These are phyloP conservation scores for Emmonsiellopsis sp. DNA, from an alignment of 2,329 filamentous ascomycete species.

Conservation along the genomic window DNA sequence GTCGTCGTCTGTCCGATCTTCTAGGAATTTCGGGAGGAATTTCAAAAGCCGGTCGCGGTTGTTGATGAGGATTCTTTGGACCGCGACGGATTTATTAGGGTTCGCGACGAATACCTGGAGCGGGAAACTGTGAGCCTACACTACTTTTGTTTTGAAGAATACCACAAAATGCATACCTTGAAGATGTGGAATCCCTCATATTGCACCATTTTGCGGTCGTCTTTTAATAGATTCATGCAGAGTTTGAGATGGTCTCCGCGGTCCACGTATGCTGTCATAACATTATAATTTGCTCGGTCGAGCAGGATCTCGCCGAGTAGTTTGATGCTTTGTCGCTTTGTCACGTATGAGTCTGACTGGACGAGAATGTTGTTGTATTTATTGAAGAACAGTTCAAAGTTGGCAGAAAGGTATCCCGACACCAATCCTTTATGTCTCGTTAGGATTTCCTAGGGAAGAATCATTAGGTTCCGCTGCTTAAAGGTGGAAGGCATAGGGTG, in stretches of 20 bases:
- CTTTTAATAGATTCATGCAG: conserved; percentile 92
- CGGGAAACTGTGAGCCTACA: not conserved
- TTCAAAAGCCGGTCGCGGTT: conserved; percentile 84
- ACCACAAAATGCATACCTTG: conserved; percentile 50
- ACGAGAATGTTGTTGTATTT: conserved; percentile 82
- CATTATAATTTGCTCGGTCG: conserved; percentile 90
- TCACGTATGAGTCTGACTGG: conserved; percentile 92
- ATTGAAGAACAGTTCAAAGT: conserved; percentile 88
- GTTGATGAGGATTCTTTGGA: conserved; percentile 92
- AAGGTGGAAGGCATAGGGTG: not conserved
- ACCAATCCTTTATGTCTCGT: conserved; percentile 91
- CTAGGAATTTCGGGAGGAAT: conserved; percentile 85
- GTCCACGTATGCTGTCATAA: conserved; percentile 97
- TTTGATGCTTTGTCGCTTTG: conserved; percentile 96
- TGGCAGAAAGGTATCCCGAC: conserved; percentile 74
- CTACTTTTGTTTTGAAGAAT: not conserved
- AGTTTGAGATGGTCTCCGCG: conserved; percentile 93
- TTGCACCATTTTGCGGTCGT: conserved; percentile 97
- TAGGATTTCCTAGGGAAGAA: conserved; percentile 62
- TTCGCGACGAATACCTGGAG: conserved; percentile 86
- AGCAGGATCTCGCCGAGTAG: conserved; percentile 88
- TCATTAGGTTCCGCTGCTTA: not conserved
- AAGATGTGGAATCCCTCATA: conserved; percentile 99
- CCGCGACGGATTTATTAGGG: conserved; percentile 92
- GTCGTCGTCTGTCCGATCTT: conserved; percentile 92